phyloP scores from a whole-genome alignment of 164 flowering plant genomes.

The Euptelea pleiosperma region DNA sequence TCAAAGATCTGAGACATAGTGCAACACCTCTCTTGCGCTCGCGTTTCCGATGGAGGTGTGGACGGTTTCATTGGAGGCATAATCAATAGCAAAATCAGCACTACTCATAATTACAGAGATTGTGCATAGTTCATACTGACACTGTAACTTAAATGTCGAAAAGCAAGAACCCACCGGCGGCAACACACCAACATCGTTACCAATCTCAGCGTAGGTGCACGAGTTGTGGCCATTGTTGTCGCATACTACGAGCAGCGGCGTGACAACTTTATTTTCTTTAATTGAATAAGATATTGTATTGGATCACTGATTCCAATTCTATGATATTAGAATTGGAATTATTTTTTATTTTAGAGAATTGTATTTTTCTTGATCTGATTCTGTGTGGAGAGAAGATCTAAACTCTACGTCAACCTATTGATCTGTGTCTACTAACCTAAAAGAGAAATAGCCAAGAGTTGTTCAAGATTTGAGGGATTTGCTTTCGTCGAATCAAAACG shows the following conservation, averaged over 20 bases:
- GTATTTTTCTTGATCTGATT: too few species aligned
- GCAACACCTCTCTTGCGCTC: conserved; percentile 82
- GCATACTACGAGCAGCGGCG: conserved; percentile 55
- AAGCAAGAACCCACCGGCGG: conserved; percentile 53
- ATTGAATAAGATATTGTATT: neutral
- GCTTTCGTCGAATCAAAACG: too few species aligned
- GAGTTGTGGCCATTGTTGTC: conserved; percentile 64
- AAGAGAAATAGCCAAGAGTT: too few species aligned
- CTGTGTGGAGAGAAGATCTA: too few species aligned
- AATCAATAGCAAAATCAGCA: conserved; percentile 43
- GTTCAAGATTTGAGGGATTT: too few species aligned
- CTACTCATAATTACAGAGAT: conserved; percentile 71
- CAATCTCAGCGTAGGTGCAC: conserved; percentile 43
- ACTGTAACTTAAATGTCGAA: conserved; percentile 76
- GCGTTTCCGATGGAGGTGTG: conserved; percentile 71
- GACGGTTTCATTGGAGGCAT: conserved; percentile 80
- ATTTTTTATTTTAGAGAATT: too few species aligned
- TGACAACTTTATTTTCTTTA: conserved; percentile 22
- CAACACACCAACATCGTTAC: conserved; percentile 15
- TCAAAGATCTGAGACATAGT: neutral
- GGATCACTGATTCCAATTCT: too few species aligned
- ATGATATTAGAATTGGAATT: too few species aligned
- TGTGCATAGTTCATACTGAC: conserved; percentile 75
- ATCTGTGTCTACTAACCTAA: too few species aligned
- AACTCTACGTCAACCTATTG: too few species aligned